Percentiles rank a stretch among this genome's conserved stretches.
Evolutionary conservation across 2,329 filamentous ascomycete genomes (phyloP).

Genomic region (Lizonia empirigonia): DNA sequence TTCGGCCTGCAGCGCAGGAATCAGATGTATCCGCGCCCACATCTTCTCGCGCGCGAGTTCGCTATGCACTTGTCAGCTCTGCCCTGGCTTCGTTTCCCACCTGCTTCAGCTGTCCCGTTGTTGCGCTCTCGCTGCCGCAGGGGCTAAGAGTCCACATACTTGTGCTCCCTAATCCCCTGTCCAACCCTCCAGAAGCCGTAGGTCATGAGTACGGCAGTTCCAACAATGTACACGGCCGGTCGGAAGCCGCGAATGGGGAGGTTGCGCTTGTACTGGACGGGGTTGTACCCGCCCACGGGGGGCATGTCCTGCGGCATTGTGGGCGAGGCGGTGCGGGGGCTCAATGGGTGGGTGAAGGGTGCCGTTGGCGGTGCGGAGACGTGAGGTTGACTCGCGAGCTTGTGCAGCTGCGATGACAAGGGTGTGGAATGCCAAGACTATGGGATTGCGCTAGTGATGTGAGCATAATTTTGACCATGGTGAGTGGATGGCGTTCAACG

Average conservation of each 20-base stretch:
- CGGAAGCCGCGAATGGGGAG: slow-evolving; percentile 89
- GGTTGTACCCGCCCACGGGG: slow-evolving; percentile 89
- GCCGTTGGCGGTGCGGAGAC: slow-evolving; percentile 31
- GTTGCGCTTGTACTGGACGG: slow-evolving; percentile 98
- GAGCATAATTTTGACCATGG: slow-evolving; percentile 37
- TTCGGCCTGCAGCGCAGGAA: slow-evolving; percentile 91
- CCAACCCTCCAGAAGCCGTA: slow-evolving; percentile 91
- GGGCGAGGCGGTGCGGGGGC: slow-evolving; percentile 36
- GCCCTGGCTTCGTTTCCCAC: not conserved
- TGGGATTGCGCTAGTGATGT: slow-evolving; percentile 30
- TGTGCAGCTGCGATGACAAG: slow-evolving; percentile 27
- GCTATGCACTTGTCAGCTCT: slow-evolving; percentile 56
- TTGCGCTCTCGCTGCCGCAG: not conserved
- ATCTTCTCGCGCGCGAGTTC: slow-evolving; percentile 97
- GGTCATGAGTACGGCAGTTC: slow-evolving; percentile 77
- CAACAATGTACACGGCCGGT: slow-evolving; percentile 77
- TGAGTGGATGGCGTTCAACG: slow-evolving; percentile 25
- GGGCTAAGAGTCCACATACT: slow-evolving; percentile 63
- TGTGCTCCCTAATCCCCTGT: slow-evolving; percentile 84
- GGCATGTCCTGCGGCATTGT: slow-evolving; percentile 98
- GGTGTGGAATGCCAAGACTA: slow-evolving; percentile 25
- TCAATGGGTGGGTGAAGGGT: slow-evolving; percentile 37
- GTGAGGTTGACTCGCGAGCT: slow-evolving; percentile 33
- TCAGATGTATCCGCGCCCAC: slow-evolving; percentile 95
- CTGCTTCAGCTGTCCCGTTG: not conserved